Evolutionary conservation across 495 filamentous ascomycete genomes (phyloP).

Genomic region (Chaetomidium leptoderma): DNA sequence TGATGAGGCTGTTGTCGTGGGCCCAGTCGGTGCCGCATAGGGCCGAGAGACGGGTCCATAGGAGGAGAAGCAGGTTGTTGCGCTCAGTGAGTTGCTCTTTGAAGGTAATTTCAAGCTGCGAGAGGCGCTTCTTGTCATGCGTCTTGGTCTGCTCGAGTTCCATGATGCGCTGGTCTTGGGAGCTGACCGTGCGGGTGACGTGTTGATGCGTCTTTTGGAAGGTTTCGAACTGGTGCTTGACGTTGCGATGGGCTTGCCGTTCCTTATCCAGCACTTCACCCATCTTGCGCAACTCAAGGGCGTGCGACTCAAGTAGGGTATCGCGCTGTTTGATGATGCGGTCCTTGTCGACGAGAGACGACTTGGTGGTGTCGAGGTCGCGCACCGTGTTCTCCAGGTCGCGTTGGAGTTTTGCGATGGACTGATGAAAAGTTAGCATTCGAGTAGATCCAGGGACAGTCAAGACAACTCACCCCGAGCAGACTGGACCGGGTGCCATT

Average conservation of each 20-base stretch:
- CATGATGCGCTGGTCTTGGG: conserved; percentile 74
- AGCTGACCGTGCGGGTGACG: conserved; percentile 71
- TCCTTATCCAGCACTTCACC: conserved; percentile 90
- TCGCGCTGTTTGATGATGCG: conserved; percentile 87
- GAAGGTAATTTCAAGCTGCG: conserved; percentile 68
- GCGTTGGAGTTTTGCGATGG: conserved; percentile 79
- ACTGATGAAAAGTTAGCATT: conserved; percentile 47
- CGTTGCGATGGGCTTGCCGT: conserved; percentile 72
- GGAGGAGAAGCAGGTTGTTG: conserved; percentile 74
- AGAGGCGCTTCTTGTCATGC: conserved; percentile 69
- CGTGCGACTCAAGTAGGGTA: conserved; percentile 80
- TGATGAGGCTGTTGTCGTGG: conserved; percentile 81
- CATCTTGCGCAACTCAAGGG: conserved; percentile 78
- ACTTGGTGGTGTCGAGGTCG: conserved; percentile 73
- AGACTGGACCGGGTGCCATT: conserved; percentile 83
- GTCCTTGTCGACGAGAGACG: conserved; percentile 78
- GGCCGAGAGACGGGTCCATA: conserved; percentile 82
- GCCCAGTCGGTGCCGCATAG: conserved; percentile 92
- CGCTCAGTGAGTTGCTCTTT: conserved; percentile 85
- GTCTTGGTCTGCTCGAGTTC: conserved; percentile 75
- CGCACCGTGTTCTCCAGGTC: conserved; percentile 78
- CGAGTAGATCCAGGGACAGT: not conserved
- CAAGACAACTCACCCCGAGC: conserved; percentile 55
- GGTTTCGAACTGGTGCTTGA: conserved; percentile 81
- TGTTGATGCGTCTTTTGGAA: conserved; percentile 82